Evolutionary conservation across 768 basidiomycete species (phyloP).

Genomic region (Phlegmacium glaucopus): DNA sequence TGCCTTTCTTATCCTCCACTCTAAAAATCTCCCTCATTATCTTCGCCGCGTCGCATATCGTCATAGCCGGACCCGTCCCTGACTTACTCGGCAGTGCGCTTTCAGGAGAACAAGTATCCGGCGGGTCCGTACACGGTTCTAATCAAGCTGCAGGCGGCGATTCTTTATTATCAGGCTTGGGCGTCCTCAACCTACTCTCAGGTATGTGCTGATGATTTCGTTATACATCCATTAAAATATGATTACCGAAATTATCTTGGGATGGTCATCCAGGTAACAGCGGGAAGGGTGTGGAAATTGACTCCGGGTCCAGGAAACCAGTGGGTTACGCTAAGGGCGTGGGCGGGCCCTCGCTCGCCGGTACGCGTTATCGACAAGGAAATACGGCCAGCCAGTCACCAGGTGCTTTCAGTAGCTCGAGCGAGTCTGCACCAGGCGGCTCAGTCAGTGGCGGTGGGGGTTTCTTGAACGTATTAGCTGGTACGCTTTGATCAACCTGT

Average conservation of each 20-base stretch:
- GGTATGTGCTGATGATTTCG: slow-evolving; percentile 13
- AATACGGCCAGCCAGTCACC: slow-evolving; percentile 1
- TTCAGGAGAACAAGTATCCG: slow-evolving; percentile 28
- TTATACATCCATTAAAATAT: too few species aligned
- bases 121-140: slow-evolving; percentile 26
- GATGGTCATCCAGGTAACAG: slow-evolving; percentile 22
- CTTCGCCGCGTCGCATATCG: slow-evolving; percentile 18
- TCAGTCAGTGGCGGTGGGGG: slow-evolving; percentile 16
- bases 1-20: slow-evolving; percentile 7
- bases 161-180: slow-evolving; percentile 9
- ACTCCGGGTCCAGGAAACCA: slow-evolving; percentile 25
- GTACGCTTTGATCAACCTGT: too few species aligned
- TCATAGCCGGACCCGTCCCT: slow-evolving; percentile 23
- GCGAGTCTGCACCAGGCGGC: slow-evolving; percentile 34
- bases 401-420: slow-evolving; percentile 16
- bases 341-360: too few species aligned
- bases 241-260: too few species aligned
- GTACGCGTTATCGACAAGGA: neutral
- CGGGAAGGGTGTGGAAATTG: slow-evolving; percentile 30
- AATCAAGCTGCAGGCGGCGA: neutral
- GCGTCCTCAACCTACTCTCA: slow-evolving; percentile 22
- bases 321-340: neutral
- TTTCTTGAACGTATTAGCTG: slow-evolving; percentile 25
- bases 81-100: slow-evolving; percentile 3
- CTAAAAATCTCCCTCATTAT: slow-evolving; percentile 8